Percentiles rank a stretch among this genome's conserved stretches.
These are phyloP conservation scores for Henckelia pumila DNA, from an alignment of 257 asterid species.

Conservation along the genomic window DNA sequence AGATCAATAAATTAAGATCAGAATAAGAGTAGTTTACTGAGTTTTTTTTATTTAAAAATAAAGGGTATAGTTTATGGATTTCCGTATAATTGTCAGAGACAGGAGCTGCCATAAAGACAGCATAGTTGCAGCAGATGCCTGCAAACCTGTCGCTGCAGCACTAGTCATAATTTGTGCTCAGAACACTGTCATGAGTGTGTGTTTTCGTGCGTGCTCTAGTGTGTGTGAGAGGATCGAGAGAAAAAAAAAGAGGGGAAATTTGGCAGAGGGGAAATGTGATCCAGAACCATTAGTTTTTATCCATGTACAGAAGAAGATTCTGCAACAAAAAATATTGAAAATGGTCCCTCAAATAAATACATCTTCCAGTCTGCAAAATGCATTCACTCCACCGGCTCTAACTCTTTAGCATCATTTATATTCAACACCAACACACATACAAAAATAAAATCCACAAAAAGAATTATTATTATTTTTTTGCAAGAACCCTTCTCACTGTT, in stretches of 20 bases:
- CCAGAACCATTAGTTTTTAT: conserved; percentile 68
- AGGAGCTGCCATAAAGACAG: conserved; percentile 59
- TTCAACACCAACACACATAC: not conserved
- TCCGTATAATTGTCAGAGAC: conserved; percentile 67
- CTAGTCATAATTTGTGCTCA: conserved; percentile 66
- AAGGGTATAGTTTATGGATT: conserved; percentile 48
- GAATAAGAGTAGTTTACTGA: not conserved
- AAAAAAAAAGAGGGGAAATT: conserved; percentile 4
- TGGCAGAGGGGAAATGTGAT: conserved; percentile 33
- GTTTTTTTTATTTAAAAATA: too few relatives aligned
- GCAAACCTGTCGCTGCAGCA: conserved; percentile 33
- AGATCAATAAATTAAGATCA: too few relatives aligned
- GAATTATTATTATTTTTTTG: too few relatives aligned
- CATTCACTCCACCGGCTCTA: conserved; percentile 21
- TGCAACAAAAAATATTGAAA: conserved; percentile 40
- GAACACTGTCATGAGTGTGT: conserved; percentile 33
- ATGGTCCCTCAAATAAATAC: conserved; percentile 85
- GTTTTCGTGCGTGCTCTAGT: conserved; percentile 7
- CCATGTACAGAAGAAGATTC: conserved; percentile 79
- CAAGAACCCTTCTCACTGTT: not conserved
- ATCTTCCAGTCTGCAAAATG: conserved; percentile 34
- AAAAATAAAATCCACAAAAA: too few relatives aligned
- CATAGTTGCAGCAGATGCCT: conserved; percentile 48
- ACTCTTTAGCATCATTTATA: not conserved
- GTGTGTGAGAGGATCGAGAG: conserved; percentile 8